Conservation (phyloP, 768 basidiomycete genomes). For the Naganishia vishniacii region DNA sequence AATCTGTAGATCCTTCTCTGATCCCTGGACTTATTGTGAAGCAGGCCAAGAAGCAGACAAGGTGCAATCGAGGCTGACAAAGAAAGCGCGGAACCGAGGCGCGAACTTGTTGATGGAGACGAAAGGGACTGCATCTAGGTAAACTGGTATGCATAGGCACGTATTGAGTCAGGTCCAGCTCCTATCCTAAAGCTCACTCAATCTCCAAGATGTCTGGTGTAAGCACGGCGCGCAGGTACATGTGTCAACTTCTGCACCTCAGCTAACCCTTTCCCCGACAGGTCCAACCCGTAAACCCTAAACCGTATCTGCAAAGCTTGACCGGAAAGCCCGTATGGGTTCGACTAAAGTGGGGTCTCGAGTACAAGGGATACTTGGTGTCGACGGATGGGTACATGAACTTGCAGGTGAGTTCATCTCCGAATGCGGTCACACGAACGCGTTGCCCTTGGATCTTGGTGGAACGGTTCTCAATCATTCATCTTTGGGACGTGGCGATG, state of each 20-base stretch:
- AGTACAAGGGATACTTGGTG: conserved; percentile 98
- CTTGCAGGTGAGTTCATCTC: conserved; percentile 65
- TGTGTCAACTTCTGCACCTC: too few relatives aligned
- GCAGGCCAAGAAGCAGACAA: too few relatives aligned
- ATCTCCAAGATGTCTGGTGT: conserved; percentile 9
- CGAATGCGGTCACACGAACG: too few relatives aligned
- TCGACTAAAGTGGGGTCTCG: conserved; percentile 94
- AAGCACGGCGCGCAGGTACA: too few relatives aligned
- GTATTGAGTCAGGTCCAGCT: too few relatives aligned
- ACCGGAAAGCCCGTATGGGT: conserved; percentile 96
- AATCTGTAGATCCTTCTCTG: too few relatives aligned
- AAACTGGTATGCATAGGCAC: too few relatives aligned
- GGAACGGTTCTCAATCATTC: too few relatives aligned
- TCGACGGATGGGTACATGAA: conserved; percentile 99
- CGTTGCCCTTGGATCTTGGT: background rate
- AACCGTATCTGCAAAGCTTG: conserved; percentile 96
- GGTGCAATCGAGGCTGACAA: background rate
- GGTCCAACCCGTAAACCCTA: conserved; percentile 79
- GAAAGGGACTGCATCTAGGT: too few relatives aligned
- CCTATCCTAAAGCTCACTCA: too few relatives aligned
- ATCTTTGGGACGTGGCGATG: too few relatives aligned
- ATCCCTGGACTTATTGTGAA: too few relatives aligned
- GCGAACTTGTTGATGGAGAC: background rate
- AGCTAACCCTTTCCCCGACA: background rate
- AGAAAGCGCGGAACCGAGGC: conserved; percentile 1